Base-by-base conservation (phyloP, 306 rosid species). In the Rosa multiflora region DNA sequence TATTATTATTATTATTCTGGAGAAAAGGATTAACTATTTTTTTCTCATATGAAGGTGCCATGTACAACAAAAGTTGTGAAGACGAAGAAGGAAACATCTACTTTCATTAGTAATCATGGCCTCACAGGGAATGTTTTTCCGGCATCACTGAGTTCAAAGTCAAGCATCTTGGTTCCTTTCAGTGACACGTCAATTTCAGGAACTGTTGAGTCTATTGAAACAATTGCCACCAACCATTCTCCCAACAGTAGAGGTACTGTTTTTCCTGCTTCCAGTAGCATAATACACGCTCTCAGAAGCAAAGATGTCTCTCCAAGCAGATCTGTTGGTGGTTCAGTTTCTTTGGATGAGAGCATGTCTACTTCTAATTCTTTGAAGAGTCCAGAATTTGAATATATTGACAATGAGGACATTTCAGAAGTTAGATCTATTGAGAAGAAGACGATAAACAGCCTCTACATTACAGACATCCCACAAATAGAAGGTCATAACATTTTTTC, bases 21-120 rank as follows among this genome's bases (percentile, higher is more conserved):
- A 59, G 32, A 61, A 75, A 46, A 18, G 23, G 58, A 62, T 47
- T 76, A 64, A 63, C 48, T 46, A 35, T 62, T 20, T 32, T 63
- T 42, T 74, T 61, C 32, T 58, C 67, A 29, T 76, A 77, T 76
- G 70, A 82, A 90, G 92, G 91, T 88, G 52, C 91, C 91, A 32
- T 90, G 91, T 44, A 42, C 44, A 75, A 83, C 88, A 58, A 87
- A 79, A 79, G 46, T 85, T 74, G 75, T 84, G 79, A 87, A 88
- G 83, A 72, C 85, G 15, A 84, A 79, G 82, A 82, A 81, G 83
- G 88, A 88, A 73, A 61, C 72, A n/a, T 76, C 79, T 46, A 61
- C 75, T 40, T 67, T 72, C 76, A 29, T 66, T n/a, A 78, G 66
- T 78, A 75, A 77, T 71, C 76, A 70, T 51, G 81, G 20, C 43